Conservation (phyloP, 1,284 basidiomycete genomes). For the Fomes fomentarius region DNA sequence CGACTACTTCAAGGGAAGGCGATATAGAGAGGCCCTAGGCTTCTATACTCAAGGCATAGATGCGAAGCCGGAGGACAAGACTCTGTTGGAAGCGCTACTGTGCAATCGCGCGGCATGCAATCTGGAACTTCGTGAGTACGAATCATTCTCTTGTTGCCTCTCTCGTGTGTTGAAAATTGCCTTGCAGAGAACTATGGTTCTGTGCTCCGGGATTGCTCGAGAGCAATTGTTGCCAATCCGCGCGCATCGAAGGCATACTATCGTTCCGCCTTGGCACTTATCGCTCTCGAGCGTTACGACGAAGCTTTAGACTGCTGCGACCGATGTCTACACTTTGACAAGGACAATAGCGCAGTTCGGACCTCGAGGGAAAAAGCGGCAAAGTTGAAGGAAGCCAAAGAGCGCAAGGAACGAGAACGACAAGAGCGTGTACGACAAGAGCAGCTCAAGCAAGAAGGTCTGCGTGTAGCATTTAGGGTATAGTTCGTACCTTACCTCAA, state of each 20-base stretch:
- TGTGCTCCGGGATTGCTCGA: constrained; percentile 84
- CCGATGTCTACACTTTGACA: constrained; percentile 64
- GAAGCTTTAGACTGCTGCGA: constrained; percentile 84
- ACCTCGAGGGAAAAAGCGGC: constrained; percentile 49
- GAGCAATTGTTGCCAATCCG: constrained; percentile 65
- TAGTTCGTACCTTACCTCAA: constrained; percentile 3
- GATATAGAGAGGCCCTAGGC: constrained; percentile 83
- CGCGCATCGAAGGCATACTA: constrained; percentile 82
- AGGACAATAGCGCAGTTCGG: constrained; percentile 54
- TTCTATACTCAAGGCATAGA: constrained; percentile 94
- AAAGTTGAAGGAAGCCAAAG: constrained; percentile 50
- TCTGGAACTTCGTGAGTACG: constrained; percentile 75
- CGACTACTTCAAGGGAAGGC: constrained; percentile 88
- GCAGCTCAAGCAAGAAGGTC: constrained; percentile 46
- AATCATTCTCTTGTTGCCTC: too few species aligned
- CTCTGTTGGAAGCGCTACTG: constrained; percentile 71
- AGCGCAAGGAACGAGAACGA: constrained; percentile 52
- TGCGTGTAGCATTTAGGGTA: constrained; percentile 68
- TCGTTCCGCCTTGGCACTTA: constrained; percentile 77
- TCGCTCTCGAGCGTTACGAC: constrained; percentile 71
- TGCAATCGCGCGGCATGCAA: constrained; percentile 95
- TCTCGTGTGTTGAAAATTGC: too few species aligned
- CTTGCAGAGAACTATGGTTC: constrained; percentile 92
- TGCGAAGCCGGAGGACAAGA: constrained; percentile 70
- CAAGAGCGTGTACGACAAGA: constrained; percentile 52